These are phyloP conservation scores for Chaetothyriales sp. DNA, from an alignment of 2,329 filamentous ascomycete genomes.

Conservation along the genomic window DNA sequence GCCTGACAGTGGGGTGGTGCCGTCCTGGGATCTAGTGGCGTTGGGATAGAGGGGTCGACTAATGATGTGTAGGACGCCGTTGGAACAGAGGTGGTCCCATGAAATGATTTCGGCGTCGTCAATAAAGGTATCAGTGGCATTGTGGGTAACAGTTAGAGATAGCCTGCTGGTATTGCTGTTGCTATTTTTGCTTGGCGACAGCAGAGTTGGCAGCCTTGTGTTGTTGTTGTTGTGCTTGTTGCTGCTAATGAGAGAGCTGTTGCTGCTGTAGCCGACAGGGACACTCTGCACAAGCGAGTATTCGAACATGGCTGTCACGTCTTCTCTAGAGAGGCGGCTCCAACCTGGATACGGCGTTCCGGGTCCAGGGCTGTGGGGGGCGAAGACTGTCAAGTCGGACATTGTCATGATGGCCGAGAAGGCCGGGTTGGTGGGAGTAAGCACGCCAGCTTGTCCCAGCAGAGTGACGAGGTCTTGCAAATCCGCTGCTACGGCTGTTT, in stretches of 20 bases:
- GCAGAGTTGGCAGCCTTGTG: conserved; percentile 29
- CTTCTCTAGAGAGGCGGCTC: conserved; percentile 30
- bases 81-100: conserved; percentile 36
- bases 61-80: conserved; percentile 44
- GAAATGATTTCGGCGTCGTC: conserved; percentile 39
- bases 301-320: conserved; percentile 39
- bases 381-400: conserved; percentile 42
- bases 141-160: conserved; percentile 32
- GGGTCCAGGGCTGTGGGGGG: conserved; percentile 47
- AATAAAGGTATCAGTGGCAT: conserved; percentile 30
- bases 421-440: conserved; percentile 8
- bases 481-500: conserved; percentile 28
- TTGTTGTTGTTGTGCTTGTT: conserved; percentile 23
- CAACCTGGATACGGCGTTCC: conserved; percentile 39
- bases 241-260: conserved; percentile 27
- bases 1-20: background rate
- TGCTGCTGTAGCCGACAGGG: conserved; percentile 38
- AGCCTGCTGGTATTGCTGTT: too few relatives aligned
- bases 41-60: conserved; percentile 26
- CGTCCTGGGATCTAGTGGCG: conserved; percentile 1
- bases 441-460: conserved; percentile 27
- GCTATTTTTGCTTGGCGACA: conserved; percentile 18
- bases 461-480: conserved; percentile 35
- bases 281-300: conserved; percentile 48
- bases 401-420: conserved; percentile 28